Base-by-base conservation (phyloP, 257 asterid species). In the Lavandula angustifolia region DNA sequence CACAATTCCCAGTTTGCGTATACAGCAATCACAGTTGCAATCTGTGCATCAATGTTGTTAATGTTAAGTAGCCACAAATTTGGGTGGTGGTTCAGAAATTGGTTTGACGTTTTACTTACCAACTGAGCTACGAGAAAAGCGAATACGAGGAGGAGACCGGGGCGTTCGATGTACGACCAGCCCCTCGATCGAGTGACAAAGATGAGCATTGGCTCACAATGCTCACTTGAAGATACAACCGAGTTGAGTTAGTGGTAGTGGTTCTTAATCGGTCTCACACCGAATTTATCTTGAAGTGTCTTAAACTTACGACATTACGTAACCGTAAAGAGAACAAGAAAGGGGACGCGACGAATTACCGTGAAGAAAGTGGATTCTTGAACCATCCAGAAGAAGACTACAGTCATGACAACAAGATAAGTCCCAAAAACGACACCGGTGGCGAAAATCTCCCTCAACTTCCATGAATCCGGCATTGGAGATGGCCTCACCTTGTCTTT, bases 401-500 rank as follows among this genome's bases (percentile, higher is more conserved):
- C 87, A 0, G 91, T 84, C 84, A 81, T 81, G 9, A 81, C 69
- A 0, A 87, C 91, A 9, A 81, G 85, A 62, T 84, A 84, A 56
- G 87, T 51, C 5, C 91, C 91, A 3, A 79, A 75, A 33, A 84
- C 91, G n/a, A 84, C 17, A 10, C 91, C 91, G 3, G 91, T 84
- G 62, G 82, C 84, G 37, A 84, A 84, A 31, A 84, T 84, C 78
- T 84, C 91, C n/a, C 51, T 79, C 35, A 84, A 73, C 77, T 84
- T 84, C 90, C 90, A 84, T 0, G 87, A 81, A 9, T 84, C 89
- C 4, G 89, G 87, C 76, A 64, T 66, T 4, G 89, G 89, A 0
- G 89, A 84, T 14, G 89, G 89, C 77, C 66, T 81, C 6, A 84
- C 91, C 50, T 79, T 81, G 64, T 84, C 91, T 27, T 84, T 84